Conservation (phyloP, 2,329 filamentous ascomycete genomes). For the Calonectria leucothoes region DNA sequence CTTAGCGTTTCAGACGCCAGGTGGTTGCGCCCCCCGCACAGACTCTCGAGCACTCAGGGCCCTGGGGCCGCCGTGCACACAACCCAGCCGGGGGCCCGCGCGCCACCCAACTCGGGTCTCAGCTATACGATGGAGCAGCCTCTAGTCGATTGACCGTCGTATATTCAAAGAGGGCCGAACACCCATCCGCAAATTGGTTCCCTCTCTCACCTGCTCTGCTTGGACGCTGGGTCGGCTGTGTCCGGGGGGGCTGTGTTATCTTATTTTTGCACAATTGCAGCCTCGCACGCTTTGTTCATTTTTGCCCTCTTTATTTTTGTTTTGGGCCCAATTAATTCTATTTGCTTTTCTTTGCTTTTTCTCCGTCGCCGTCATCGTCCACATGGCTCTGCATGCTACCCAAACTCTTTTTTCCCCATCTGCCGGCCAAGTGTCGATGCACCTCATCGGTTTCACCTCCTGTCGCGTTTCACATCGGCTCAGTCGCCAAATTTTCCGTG, state of each 20-base stretch:
- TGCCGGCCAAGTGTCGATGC: not conserved
- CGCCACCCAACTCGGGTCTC: not conserved
- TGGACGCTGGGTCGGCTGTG: not conserved
- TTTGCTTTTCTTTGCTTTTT: not conserved
- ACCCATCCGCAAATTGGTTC: not conserved
- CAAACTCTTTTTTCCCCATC: not conserved
- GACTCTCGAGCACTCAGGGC: slow-evolving; percentile 5
- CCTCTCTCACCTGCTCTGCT: not conserved
- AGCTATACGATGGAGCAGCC: not conserved
- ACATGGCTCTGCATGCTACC: not conserved
- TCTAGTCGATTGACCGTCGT: slow-evolving; percentile 4
- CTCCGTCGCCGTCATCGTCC: not conserved
- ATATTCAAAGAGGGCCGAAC: not conserved
- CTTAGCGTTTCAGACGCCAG: slow-evolving; percentile 10
- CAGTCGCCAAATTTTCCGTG: not conserved
- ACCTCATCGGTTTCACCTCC: slow-evolving; percentile 9
- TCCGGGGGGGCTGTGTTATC: not conserved
- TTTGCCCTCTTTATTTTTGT: not conserved
- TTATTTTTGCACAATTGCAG: not conserved
- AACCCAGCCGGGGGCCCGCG: not conserved
- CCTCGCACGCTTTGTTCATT: not conserved
- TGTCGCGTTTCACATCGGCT: slow-evolving; percentile 3
- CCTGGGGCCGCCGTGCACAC: not conserved
- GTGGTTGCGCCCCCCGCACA: slow-evolving; percentile 4
- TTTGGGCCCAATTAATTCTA: not conserved